Base-by-base conservation (phyloP, 208 protist genomes). In the Histomonas meleagridis region DNA sequence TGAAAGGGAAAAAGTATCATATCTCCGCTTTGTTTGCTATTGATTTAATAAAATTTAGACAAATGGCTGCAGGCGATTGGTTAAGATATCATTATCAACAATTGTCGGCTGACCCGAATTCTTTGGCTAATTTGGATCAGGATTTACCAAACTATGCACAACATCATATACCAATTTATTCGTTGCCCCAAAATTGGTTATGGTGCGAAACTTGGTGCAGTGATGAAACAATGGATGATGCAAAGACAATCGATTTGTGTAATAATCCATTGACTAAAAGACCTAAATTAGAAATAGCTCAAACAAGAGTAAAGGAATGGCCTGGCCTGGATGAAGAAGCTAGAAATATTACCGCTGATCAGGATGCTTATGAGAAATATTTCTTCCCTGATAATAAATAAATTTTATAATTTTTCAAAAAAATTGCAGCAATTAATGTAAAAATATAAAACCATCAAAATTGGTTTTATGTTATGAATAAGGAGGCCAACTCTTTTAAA, bases 211-310 rank as follows among this genome's bases (percentile, higher is more conserved):
- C 93, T 9, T 94, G 93, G 93, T 95, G 94, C 62, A 62, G 55
- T 32, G 92, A 94, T 40, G 92, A 92, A 18, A 91, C 76, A 26
- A 92, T 94, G 79, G 32, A 49, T 35, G 57, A 43, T 26, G 95
- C 94, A 0, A 95, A 95, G 69, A 95, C 94, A 9, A 95, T 96
- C 53, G 95, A 96, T 90, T 92, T 96, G 7, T 96, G 95, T 91
- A 96, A 95, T 65, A 96, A 96, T 79, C 95, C 95, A 26, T 48
- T 94, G 16, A 95, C 94, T 18, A 95, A 95, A 60, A 92, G 94
- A 92, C 92, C 92, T 49, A 96, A 96, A 86, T 72, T 96, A 23
- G 91, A 95, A 28, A 65, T 92, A 2, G 86, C 86, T 51, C n/a
- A 65, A 43, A 32, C 32, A 51, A 43, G 16, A 21, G 55, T 91